A percentile compares a stretch with the other conserved stretches of the same genome.
Evolutionary conservation across 2,329 filamentous ascomycete species (phyloP).

Genomic region (Cadophora gregata): DNA sequence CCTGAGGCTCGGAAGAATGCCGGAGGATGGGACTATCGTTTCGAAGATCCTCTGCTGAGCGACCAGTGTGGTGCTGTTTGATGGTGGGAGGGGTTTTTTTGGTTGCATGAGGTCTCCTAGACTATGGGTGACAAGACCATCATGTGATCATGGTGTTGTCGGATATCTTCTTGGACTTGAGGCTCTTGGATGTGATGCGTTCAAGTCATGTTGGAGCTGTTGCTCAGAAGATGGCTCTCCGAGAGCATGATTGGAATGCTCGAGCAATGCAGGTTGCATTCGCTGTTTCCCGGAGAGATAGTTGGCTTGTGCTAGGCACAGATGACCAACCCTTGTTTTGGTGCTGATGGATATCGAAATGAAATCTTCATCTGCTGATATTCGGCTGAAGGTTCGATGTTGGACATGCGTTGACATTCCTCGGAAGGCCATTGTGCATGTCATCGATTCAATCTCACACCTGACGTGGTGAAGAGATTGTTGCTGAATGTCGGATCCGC

Average conservation of each 20-base stretch:
- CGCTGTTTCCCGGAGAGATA: neutral
- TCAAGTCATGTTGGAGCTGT: conserved; percentile 1
- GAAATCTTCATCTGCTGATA: conserved; percentile 10
- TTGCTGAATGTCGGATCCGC: neutral
- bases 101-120: conserved; percentile 4
- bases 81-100: neutral
- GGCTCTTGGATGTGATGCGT: conserved; percentile 2
- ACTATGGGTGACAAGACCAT: conserved; percentile 7
- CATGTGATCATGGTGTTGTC: neutral
- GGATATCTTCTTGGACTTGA: conserved; percentile 3
- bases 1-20: conserved; percentile 6
- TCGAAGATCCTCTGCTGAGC: conserved; percentile 4
- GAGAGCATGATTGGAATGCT: neutral
- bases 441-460: neutral
- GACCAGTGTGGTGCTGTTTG: neutral
- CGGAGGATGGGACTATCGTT: conserved; percentile 10
- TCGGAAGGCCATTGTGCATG: neutral
- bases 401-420: conserved; percentile 9
- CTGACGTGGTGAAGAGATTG: neutral
- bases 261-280: neutral
- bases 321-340: neutral
- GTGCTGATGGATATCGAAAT: conserved; percentile 3
- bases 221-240: conserved; percentile 3
- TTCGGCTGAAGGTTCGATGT: neutral
- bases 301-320: neutral